Conservation (phyloP, 139 green algal genomes). For the Trebouxia sp. region DNA sequence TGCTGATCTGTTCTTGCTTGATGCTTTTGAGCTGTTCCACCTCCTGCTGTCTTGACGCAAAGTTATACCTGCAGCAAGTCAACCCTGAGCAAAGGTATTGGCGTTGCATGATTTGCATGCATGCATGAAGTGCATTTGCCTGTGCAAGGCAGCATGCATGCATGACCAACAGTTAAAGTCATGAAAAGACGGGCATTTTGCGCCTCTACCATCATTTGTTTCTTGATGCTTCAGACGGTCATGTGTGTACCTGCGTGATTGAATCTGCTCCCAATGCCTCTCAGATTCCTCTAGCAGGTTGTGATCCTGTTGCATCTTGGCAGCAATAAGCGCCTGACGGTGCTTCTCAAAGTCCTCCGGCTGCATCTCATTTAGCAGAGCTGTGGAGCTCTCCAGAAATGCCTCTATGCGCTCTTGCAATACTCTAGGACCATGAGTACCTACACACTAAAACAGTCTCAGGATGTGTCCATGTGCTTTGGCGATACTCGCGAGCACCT, state of each 20-base stretch:
- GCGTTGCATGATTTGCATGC: not conserved
- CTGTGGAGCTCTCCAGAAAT: constrained; percentile 72
- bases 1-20: constrained; percentile 37
- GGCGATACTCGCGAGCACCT: too few species aligned
- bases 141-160: not conserved
- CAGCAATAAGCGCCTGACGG: constrained; percentile 60
- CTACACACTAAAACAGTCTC: too few species aligned
- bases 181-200: not conserved
- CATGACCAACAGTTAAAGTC: not conserved
- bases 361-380: constrained; percentile 40
- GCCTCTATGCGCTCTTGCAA: constrained; percentile 77
- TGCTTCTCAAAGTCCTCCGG: constrained; percentile 79
- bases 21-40: constrained; percentile 50
- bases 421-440: constrained; percentile 45
- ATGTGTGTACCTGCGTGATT: constrained; percentile 48
- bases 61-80: constrained; percentile 58
- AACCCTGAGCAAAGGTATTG: too few species aligned
- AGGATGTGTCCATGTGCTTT: too few species aligned
- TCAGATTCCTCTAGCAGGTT: constrained; percentile 75
- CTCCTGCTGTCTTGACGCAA: constrained; percentile 58
- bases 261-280: constrained; percentile 81
- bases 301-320: constrained; percentile 79
- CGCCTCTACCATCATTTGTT: not conserved
- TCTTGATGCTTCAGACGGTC: not conserved
- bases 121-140: not conserved